A percentile compares a stretch with the other conserved stretches of the same genome.
Conservation (phyloP, 352 stramenopile species). For the Thalassiosira delicatula region DNA sequence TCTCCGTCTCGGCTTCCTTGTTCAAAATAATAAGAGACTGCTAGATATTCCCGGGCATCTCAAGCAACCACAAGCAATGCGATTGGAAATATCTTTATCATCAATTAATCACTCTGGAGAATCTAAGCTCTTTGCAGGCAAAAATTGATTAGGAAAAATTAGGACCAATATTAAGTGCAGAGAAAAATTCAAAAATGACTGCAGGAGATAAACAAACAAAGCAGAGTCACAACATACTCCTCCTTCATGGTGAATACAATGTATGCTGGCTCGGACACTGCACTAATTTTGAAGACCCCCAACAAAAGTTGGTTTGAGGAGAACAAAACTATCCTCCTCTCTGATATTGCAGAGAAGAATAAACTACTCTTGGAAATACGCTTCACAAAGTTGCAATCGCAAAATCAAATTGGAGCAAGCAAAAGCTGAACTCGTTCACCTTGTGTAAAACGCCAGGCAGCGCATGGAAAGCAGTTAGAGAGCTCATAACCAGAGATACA, state of each 20-base stretch:
- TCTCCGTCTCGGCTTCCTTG: neutral
- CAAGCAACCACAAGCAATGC: conserved; percentile 1
- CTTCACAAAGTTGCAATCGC: neutral
- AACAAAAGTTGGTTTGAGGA: neutral
- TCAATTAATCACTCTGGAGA: neutral
- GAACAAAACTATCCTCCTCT: neutral
- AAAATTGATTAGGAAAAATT: neutral
- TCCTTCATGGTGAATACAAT: neutral
- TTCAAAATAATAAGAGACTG: neutral
- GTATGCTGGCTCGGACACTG: neutral
- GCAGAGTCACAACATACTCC: neutral
- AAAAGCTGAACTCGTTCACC: neutral
- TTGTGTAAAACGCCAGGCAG: neutral
- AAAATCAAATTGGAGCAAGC: neutral
- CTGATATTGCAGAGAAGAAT: neutral
- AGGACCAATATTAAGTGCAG: neutral
- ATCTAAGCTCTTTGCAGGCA: neutral
- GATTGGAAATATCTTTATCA: neutral
- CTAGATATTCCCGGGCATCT: neutral
- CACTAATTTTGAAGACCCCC: neutral
- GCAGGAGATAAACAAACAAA: neutral
- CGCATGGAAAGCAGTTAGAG: neutral
- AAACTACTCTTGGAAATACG: neutral
- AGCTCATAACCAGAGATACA: neutral
- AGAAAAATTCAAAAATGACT: neutral